These are phyloP conservation scores for Ophidiomyces ophidiicola DNA, from an alignment of 2,329 filamentous ascomycete species.

Conservation along the genomic window DNA sequence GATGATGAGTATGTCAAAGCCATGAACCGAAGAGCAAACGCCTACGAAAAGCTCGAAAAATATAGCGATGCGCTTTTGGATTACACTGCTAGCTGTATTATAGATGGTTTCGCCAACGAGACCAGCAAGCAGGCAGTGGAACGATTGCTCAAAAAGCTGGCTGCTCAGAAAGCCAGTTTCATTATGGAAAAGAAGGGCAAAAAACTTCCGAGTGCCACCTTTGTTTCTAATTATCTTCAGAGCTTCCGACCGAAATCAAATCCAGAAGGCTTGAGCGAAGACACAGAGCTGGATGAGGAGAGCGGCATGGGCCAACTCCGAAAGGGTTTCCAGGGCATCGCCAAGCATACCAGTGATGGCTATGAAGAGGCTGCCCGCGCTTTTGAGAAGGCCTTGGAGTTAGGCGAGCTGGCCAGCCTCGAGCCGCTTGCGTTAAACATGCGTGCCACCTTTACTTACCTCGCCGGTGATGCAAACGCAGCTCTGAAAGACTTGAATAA, in stretches of 20 bases:
- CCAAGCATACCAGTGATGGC: constrained; percentile 75
- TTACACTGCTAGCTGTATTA: constrained; percentile 97
- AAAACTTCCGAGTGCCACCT: constrained; percentile 87
- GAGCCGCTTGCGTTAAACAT: constrained; percentile 93
- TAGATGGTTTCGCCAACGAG: constrained; percentile 92
- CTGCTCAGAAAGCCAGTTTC: constrained; percentile 81
- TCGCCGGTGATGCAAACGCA: constrained; percentile 73
- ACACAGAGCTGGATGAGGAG: constrained; percentile 61
- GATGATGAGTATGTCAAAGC: constrained; percentile 96
- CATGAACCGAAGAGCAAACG: constrained; percentile 87
- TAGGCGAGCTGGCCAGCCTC: constrained; percentile 64
- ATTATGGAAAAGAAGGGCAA: constrained; percentile 71
- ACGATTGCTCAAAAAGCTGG: constrained; percentile 88
- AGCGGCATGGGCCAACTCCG: constrained; percentile 77
- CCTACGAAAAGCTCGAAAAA: constrained; percentile 83
- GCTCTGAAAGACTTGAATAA: constrained; percentile 79
- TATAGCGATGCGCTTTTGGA: constrained; percentile 92
- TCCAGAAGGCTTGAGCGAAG: constrained; percentile 70
- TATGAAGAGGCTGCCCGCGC: constrained; percentile 78
- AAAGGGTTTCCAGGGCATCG: constrained; percentile 67
- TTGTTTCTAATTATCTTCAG: constrained; percentile 96
- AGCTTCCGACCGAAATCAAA: constrained; percentile 81
- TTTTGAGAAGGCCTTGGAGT: constrained; percentile 78
- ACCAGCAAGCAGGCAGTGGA: constrained; percentile 80
- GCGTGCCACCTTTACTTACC: constrained; percentile 88